Conservation (phyloP, 1,284 basidiomycete species). For the Lentinula novae-zelandiae region DNA sequence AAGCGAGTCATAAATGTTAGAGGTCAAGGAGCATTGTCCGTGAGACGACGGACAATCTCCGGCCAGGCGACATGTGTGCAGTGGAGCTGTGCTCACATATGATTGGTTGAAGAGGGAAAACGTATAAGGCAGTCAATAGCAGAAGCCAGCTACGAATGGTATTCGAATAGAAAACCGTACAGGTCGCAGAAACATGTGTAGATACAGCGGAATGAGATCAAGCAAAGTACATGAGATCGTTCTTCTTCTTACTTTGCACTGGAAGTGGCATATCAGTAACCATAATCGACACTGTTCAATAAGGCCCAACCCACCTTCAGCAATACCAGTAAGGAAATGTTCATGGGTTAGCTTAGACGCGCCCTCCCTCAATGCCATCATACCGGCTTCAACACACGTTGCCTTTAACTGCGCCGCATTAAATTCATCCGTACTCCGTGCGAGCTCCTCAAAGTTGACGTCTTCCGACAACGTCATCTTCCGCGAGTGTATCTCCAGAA, state of each 20-base stretch:
- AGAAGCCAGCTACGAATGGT: constrained; percentile 2
- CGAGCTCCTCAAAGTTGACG: constrained; percentile 88
- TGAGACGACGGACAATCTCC: neutral
- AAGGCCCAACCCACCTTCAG: constrained; percentile 62
- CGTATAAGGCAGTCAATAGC: neutral
- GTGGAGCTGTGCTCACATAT: neutral
- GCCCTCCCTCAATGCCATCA: constrained; percentile 95
- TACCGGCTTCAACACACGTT: constrained; percentile 96
- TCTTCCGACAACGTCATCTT: constrained; percentile 89
- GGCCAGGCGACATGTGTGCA: neutral
- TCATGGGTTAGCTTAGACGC: constrained; percentile 89
- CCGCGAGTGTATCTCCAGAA: constrained; percentile 92
- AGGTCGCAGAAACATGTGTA: neutral
- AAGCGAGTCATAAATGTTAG: neutral
- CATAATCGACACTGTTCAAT: neutral
- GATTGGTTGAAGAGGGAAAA: neutral
- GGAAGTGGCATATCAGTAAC: constrained; percentile 15
- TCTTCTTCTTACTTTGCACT: constrained; percentile 98
- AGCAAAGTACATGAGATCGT: constrained; percentile 88
- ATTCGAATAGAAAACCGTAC: neutral
- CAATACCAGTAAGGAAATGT: constrained; percentile 90
- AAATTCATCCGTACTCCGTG: constrained; percentile 94
- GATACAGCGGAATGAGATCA: constrained; percentile 33
- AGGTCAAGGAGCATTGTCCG: neutral
- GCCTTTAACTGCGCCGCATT: constrained; percentile 96